These are phyloP conservation scores for Coniochaeta sp. DNA, from an alignment of 2,329 filamentous ascomycete species.

Conservation along the genomic window DNA sequence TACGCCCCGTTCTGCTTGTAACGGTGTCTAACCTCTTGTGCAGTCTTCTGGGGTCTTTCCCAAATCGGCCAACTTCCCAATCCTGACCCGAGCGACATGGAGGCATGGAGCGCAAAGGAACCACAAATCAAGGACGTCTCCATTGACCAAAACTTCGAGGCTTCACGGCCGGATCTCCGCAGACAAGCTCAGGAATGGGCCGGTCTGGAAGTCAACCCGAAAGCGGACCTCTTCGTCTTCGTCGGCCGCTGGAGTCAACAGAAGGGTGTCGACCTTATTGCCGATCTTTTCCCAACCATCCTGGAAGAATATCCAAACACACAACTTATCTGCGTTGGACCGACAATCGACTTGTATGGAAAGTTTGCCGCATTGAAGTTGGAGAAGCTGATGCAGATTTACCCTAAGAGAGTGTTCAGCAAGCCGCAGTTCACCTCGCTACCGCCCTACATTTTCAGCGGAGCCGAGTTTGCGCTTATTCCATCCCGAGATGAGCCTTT, in stretches of 20 bases:
- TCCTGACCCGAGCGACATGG: constrained; percentile 55
- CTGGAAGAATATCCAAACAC: constrained; percentile 49
- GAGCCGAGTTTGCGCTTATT: constrained; percentile 59
- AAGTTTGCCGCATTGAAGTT: constrained; percentile 59
- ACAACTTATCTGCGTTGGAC: constrained; percentile 55
- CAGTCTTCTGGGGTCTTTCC: constrained; percentile 54
- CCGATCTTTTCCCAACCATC: constrained; percentile 55
- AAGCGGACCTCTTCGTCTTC: constrained; percentile 58
- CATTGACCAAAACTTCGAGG: constrained; percentile 47
- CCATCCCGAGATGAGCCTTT: constrained; percentile 61
- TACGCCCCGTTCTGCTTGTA: too few species aligned
- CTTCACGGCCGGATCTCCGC: constrained; percentile 44
- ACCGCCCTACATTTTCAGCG: constrained; percentile 56
- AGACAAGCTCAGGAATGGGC: constrained; percentile 60
- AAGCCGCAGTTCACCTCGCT: constrained; percentile 58
- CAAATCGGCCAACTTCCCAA: constrained; percentile 55
- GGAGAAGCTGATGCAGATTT: constrained; percentile 53
- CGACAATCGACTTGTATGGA: constrained; percentile 58
- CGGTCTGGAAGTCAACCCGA: constrained; percentile 49
- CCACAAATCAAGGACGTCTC: constrained; percentile 33
- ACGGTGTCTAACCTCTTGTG: too few species aligned
- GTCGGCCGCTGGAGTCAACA: constrained; percentile 62
- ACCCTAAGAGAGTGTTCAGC: constrained; percentile 55
- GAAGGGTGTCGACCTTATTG: constrained; percentile 59
- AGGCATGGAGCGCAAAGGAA: constrained; percentile 29